Evolutionary conservation across 768 basidiomycete genomes (phyloP), one percentile per base, ranked within the genome.

Genomic region (Boletus fagicola): DNA sequence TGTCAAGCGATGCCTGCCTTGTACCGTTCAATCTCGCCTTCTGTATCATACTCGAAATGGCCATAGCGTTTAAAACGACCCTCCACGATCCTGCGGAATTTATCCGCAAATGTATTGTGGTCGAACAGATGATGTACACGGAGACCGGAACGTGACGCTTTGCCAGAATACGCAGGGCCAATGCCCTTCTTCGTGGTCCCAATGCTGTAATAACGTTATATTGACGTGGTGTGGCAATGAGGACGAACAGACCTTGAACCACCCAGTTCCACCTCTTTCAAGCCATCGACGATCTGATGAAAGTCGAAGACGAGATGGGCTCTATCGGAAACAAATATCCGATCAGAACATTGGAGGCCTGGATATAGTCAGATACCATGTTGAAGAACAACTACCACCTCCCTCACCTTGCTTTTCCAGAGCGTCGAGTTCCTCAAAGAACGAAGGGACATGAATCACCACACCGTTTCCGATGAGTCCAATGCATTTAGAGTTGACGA

Each of bases 111-210:
- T 3, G 81, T 83, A 3, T 83, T 82, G 62, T 82, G 82, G 71
- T 95, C 91, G 75, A 96, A 97, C 45, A 99, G 82, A 75, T 99
- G 97, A 76, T 99, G 97, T 1, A 99, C 86, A 49, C 97, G 86
- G 46, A 99, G 81, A 53, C 97, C 97, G 0, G 94, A 97, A 47
- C 97, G 88, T 12, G 94, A 96, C 16, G 97, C 94, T 75, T 98
- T 99, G 49, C 89, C 90, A 50, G 95, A 97, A 79, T 99, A 99
- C 13, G 97, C 90, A 72, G 97, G 97, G 74, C 97, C 97, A 68
- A 99, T 98, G 51, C 97, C 97, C 72, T 87, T 93, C 83, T 91
- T 94, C 49, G 97, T 99, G 35, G 97, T 99, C 26, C 97, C 97
- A 69, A 99, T 98, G 74, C 91, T 93, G 65, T 16, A 18, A 36